These are phyloP conservation scores for Priceomyces fermenticarens DNA, from an alignment of 805 yeast species.

Conservation along the genomic window DNA sequence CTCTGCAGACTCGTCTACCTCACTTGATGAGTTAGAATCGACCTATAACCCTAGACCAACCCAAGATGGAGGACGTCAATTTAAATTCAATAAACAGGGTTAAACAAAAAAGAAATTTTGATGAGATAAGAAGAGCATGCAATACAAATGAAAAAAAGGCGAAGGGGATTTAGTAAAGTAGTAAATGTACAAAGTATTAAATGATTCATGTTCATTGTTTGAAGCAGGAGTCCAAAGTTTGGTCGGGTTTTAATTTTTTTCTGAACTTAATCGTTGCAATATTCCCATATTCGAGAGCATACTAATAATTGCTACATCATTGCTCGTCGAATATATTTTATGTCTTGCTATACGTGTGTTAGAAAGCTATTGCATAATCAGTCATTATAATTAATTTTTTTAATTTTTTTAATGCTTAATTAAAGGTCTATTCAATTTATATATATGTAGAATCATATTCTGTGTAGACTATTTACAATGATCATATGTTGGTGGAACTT, in stretches of 20 bases:
- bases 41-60: background rate
- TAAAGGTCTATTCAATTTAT: slow-evolving; percentile 4
- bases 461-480: background rate
- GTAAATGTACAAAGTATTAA: no score
- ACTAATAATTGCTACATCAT: no score
- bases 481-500: slow-evolving; percentile 8
- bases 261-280: no score
- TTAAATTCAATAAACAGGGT: slow-evolving; percentile 1
- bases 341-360: no score
- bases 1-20: slow-evolving; percentile 31
- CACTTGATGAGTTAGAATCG: slow-evolving; percentile 27
- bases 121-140: no score
- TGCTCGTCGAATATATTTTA: no score
- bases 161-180: no score
- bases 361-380: background rate
- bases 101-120: background rate
- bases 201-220: no score
- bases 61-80: background rate
- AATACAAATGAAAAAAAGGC: no score
- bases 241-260: no score
- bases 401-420: slow-evolving; percentile 6
- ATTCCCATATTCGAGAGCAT: no score
- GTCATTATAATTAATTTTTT: background rate
- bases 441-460: background rate
- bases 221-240: no score